Percentiles rank a stretch among this genome's conserved stretches.
Evolutionary conservation across 139 green algal species (phyloP).

Genomic region (Micractinium conductrix): DNA sequence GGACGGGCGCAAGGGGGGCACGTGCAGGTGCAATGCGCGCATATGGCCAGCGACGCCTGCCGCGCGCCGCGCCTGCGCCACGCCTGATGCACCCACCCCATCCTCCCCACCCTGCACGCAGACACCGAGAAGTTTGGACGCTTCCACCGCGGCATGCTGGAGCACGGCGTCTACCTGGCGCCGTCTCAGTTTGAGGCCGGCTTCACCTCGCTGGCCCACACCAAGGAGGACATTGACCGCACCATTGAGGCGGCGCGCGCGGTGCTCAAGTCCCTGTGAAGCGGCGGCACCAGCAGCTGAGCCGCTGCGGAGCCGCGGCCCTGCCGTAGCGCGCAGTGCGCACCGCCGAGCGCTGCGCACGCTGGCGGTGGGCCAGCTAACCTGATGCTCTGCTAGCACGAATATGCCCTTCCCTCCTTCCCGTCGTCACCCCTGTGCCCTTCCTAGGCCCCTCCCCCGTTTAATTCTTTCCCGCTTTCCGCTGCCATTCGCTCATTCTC

Average conservation of each 20-base stretch:
- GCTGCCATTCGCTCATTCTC: too few species aligned
- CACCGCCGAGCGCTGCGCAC: too few species aligned
- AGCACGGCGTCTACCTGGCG: conserved; percentile 98
- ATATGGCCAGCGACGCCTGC: too few species aligned
- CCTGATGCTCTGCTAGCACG: background rate
- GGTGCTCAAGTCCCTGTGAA: conserved; percentile 35
- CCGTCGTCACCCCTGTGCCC: too few species aligned
- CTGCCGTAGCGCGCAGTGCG: too few species aligned
- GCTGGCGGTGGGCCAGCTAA: background rate
- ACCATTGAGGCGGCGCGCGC: conserved; percentile 91
- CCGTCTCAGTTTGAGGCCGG: conserved; percentile 93
- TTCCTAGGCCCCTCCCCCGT: too few species aligned
- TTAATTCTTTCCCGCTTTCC: too few species aligned
- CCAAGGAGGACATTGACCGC: conserved; percentile 92
- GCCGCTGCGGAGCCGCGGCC: background rate
- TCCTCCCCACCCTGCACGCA: background rate
- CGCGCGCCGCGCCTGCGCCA: too few species aligned
- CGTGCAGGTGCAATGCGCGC: too few species aligned
- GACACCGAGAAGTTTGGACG: conserved; percentile 96
- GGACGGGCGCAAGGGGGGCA: too few species aligned
- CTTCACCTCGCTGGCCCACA: conserved; percentile 96
- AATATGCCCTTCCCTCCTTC: too few species aligned
- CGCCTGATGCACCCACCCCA: background rate
- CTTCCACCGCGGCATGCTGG: conserved; percentile 98
- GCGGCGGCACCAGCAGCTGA: background rate